These are phyloP conservation scores for Luvunga scandens DNA, from an alignment of 345 rosid species.

Conservation along the genomic window DNA sequence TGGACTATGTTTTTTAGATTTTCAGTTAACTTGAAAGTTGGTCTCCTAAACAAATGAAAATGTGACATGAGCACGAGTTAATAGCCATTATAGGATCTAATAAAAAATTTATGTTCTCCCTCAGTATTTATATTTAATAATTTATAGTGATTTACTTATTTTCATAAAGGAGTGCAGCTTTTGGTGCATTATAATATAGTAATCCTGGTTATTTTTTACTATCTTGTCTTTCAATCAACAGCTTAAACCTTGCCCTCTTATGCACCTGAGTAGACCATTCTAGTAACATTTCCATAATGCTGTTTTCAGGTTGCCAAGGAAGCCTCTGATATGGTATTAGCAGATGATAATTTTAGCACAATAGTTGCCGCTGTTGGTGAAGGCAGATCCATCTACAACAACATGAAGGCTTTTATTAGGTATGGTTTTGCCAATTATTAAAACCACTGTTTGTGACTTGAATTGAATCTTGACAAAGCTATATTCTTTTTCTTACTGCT, in stretches of 20 bases:
- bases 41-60: background rate
- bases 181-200: background rate
- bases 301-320: conserved; percentile 87
- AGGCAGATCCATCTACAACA: conserved; percentile 90
- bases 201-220: background rate
- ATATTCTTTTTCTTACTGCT: background rate
- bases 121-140: background rate
- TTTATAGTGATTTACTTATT: background rate
- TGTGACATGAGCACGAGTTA: background rate
- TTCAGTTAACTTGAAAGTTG: background rate
- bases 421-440: conserved; percentile 14
- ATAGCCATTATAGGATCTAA: background rate
- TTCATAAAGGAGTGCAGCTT: background rate
- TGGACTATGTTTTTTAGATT: background rate
- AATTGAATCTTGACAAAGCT: background rate
- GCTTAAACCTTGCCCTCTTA: background rate
- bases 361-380: conserved; percentile 98
- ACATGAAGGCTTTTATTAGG: conserved; percentile 99
- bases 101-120: background rate
- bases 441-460: background rate
- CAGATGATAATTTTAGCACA: conserved; percentile 97
- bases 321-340: conserved; percentile 97
- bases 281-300: background rate
- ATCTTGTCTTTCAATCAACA: background rate
- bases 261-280: background rate